These are phyloP conservation scores for Ganoderma lucidum DNA, from an alignment of 1,284 basidiomycete genomes.

Conservation along the genomic window DNA sequence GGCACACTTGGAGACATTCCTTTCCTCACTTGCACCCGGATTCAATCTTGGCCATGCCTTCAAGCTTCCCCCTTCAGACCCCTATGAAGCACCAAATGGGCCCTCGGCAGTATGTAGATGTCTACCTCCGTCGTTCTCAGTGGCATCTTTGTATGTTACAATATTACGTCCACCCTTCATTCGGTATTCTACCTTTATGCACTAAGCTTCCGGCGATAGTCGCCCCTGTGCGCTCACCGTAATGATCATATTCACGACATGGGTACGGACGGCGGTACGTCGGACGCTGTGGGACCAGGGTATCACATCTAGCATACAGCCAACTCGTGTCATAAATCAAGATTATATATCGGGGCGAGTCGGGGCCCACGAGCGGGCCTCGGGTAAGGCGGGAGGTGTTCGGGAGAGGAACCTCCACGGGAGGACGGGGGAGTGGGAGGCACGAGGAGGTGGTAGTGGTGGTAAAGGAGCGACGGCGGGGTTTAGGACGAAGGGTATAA, in stretches of 20 bases:
- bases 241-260: neutral
- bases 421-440: neutral
- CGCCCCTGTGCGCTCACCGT: neutral
- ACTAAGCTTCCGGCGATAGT: neutral
- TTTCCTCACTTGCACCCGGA: neutral
- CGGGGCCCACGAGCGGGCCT: conserved; percentile 1
- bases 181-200: neutral
- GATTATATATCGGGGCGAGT: conserved; percentile 22
- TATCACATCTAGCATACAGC: conserved; percentile 34
- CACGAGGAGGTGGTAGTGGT: conserved; percentile 5
- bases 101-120: neutral
- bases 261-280: too few species aligned
- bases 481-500: conserved; percentile 26
- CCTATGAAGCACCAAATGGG: neutral
- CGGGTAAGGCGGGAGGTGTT: conserved; percentile 12
- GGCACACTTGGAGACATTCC: conserved; percentile 4
- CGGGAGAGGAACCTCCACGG: conserved; percentile 3
- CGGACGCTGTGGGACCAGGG: conserved; percentile 13
- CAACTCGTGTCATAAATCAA: conserved; percentile 30
- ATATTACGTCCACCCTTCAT: conserved; percentile 2
- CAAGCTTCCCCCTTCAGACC: neutral
- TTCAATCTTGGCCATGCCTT: neutral
- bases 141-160: conserved; percentile 13
- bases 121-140: conserved; percentile 8
- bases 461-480: conserved; percentile 39